These are phyloP conservation scores for Kodamaea sp. DNA, from an alignment of 1,139 yeast genomes.

Conservation along the genomic window DNA sequence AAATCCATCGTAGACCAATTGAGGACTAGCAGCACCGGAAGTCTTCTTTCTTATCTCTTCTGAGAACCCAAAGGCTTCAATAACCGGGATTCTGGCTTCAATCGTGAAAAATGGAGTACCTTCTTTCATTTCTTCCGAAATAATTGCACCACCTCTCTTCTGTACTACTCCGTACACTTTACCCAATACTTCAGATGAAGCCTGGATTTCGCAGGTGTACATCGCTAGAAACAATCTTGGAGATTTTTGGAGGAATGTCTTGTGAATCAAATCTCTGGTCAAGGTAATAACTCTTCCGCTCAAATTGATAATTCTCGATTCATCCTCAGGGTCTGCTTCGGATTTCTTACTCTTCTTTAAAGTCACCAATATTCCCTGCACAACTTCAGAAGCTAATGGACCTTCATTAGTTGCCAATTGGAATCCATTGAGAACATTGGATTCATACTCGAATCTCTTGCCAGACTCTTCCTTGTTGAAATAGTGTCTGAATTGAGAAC, in stretches of 20 bases:
- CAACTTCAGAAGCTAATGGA: conserved; percentile 84
- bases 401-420: conserved; percentile 84
- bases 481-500: conserved; percentile 34
- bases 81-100: conserved; percentile 84
- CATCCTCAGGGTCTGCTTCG: conserved; percentile 34
- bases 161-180: conserved; percentile 95
- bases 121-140: conserved; percentile 94
- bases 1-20: conserved; percentile 85
- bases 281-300: conserved; percentile 75
- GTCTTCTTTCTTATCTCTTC: conserved; percentile 93
- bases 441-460: conserved; percentile 52
- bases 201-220: conserved; percentile 94
- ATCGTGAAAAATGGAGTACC: conserved; percentile 96
- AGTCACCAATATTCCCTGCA: conserved; percentile 74
- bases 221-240: conserved; percentile 90
- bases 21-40: conserved; percentile 97
- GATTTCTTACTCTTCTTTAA: conserved; percentile 27
- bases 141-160: conserved; percentile 78
- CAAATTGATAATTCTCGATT: conserved; percentile 36
- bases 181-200: conserved; percentile 91
- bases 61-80: conserved; percentile 95
- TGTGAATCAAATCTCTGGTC: conserved; percentile 72
- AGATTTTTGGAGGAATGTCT: conserved; percentile 72
- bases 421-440: conserved; percentile 77
- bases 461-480: conserved; percentile 19